A percentile compares a stretch with the other conserved stretches of the same genome.
Evolutionary conservation across 805 yeast genomes (phyloP).

Genomic region (Pichia gijzeniarum): DNA sequence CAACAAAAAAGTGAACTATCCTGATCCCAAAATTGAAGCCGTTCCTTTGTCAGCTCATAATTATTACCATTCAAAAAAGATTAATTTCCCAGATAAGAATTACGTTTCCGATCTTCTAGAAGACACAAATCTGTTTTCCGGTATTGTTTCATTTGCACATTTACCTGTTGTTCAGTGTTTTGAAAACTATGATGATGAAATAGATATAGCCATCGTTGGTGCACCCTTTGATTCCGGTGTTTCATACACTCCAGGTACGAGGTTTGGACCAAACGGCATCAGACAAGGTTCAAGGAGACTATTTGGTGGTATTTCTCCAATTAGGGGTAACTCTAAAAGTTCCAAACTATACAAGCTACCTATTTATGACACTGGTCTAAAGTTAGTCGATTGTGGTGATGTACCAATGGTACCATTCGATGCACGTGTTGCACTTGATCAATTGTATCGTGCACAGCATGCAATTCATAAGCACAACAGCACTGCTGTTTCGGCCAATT

Average conservation of each 20-base stretch:
- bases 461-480: constrained; percentile 38
- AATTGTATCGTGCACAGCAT: constrained; percentile 46
- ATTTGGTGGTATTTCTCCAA: constrained; percentile 36
- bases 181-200: constrained; percentile 33
- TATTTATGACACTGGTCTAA: constrained; percentile 38
- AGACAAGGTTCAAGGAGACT: constrained; percentile 38
- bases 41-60: background rate
- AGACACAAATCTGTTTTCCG: constrained; percentile 34
- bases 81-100: constrained; percentile 31
- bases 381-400: constrained; percentile 53
- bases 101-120: constrained; percentile 29
- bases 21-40: background rate
- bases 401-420: constrained; percentile 58
- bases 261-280: constrained; percentile 53
- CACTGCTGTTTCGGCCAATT: constrained; percentile 16
- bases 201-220: constrained; percentile 51
- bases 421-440: constrained; percentile 49
- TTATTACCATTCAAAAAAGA: constrained; percentile 18
- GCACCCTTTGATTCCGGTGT: constrained; percentile 57
- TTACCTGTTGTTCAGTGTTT: constrained; percentile 44
- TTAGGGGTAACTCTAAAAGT: constrained; percentile 30
- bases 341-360: constrained; percentile 32
- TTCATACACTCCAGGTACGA: constrained; percentile 50
- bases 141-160: constrained; percentile 51
- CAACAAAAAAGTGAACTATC: constrained; percentile 10